Evolutionary conservation across 2,329 filamentous ascomycete species (phyloP), one percentile per base, ranked within the genome.

Genomic region (Phialophora tarda): DNA sequence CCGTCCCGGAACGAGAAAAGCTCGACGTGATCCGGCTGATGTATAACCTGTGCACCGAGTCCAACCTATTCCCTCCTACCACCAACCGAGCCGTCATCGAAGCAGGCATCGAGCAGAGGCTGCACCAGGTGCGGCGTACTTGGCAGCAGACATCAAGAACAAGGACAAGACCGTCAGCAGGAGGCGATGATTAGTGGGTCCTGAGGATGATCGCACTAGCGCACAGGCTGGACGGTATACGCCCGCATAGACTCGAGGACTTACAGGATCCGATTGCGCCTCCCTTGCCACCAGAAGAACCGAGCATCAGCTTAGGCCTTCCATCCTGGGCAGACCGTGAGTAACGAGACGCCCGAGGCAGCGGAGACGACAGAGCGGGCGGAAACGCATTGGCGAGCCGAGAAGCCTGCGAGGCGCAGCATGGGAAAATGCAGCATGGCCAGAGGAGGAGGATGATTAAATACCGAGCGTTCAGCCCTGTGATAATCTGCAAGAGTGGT

Each of bases 81-180:
- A 64, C 63, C 59, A 30, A 28, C 17, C 60, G 65, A 59, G 34
- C 44, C 17, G 26, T 59, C 10, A 64, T 70, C 50, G 59, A 66
- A 56, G 55, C 63, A 41, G 68, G 68, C 47, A 67, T 67, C 41
- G 63, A 66, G 57, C 65, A 67, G 44, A 66, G 68, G 53, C 63
- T 70, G 63, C 65, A 70, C 44, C 65, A 68, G 59, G 65, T 67
- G 48, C 63, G 68, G 48, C 63, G 68, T 26, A 70, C 68, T 26
- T 70, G 68, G 68, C 65, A 68, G 60, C 68, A 70, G 54, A 68
- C 66, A 38, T 63, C 59, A 50, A 68, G 63, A 59, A 68, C 64
- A 58, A 65, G 62, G 56, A 65, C 53, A 12, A 57, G 57, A 55
- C 41, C 32, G 50, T 56, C 62, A 62, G 59, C 59, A 65, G 48